These are phyloP conservation scores for Tolypocladium cylindrosporum DNA, from an alignment of 2,329 filamentous ascomycete genomes.

Conservation along the genomic window DNA sequence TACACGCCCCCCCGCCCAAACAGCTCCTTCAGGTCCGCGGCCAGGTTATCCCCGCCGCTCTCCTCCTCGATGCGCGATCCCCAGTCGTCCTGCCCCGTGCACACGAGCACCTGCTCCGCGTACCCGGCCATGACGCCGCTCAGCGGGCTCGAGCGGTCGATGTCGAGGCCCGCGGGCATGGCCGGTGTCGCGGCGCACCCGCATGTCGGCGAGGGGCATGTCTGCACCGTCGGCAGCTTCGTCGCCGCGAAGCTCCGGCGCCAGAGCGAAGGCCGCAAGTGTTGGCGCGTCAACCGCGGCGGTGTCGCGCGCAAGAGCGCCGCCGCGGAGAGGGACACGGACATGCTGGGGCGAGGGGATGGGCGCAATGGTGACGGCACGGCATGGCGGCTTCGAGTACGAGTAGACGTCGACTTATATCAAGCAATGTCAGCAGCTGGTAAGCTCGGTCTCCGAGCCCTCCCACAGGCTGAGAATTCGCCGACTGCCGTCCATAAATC, in stretches of 20 bases:
- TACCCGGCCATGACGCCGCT: slow-evolving; percentile 72
- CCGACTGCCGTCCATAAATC: neutral
- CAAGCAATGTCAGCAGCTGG: neutral
- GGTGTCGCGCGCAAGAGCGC: neutral
- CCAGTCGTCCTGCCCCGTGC: slow-evolving; percentile 76
- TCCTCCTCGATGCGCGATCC: slow-evolving; percentile 77
- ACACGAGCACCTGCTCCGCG: slow-evolving; percentile 73
- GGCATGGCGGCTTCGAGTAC: neutral
- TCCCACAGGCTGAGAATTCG: neutral
- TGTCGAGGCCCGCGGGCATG: slow-evolving; percentile 58
- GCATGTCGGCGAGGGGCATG: slow-evolving; percentile 70
- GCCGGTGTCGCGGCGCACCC: slow-evolving; percentile 56
- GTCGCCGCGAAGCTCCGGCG: slow-evolving; percentile 4
- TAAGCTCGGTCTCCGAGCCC: slow-evolving; percentile 13
- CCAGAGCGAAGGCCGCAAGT: slow-evolving; percentile 7
- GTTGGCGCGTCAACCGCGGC: neutral
- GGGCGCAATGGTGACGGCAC: neutral
- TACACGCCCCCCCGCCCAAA: slow-evolving; percentile 56
- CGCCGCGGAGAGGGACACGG: neutral
- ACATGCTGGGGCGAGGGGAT: neutral
- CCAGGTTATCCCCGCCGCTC: slow-evolving; percentile 53
- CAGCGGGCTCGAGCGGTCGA: slow-evolving; percentile 61
- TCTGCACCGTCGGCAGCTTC: slow-evolving; percentile 33
- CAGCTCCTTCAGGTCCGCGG: slow-evolving; percentile 61
- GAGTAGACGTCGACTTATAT: neutral